These are phyloP conservation scores for Ceratobasidium papillatum DNA, from an alignment of 1,284 basidiomycete species.

Conservation along the genomic window DNA sequence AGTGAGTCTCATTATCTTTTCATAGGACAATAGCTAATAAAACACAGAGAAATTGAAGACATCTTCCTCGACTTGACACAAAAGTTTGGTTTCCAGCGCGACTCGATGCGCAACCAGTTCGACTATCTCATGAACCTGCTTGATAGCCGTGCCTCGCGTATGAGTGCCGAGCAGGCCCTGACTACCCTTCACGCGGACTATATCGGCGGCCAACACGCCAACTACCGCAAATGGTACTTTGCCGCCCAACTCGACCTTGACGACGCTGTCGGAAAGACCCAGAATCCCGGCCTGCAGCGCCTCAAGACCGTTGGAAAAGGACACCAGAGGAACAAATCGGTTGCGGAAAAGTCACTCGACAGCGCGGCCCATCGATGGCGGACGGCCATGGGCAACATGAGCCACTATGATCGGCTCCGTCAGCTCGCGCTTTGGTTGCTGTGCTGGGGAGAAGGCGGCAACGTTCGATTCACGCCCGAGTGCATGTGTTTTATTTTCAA, in stretches of 20 bases:
- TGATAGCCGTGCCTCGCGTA: conserved; percentile 95
- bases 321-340: conserved; percentile 62
- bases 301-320: conserved; percentile 76
- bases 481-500: conserved; percentile 99
- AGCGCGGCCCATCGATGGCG: conserved; percentile 93
- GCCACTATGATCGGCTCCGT: conserved; percentile 94
- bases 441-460: conserved; percentile 98
- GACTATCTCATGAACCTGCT: conserved; percentile 99
- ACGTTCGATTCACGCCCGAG: conserved; percentile 97
- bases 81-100: conserved; percentile 98
- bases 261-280: conserved; percentile 92
- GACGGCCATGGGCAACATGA: conserved; percentile 99
- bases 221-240: conserved; percentile 99
- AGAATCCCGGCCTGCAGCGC: conserved; percentile 89
- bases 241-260: conserved; percentile 99
- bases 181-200: conserved; percentile 98
- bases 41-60: conserved; percentile 88
- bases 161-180: conserved; percentile 95
- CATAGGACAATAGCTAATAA: conserved; percentile 45
- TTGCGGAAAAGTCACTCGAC: conserved; percentile 83
- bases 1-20: conserved; percentile 52
- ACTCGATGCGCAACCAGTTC: conserved; percentile 94
- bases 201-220: conserved; percentile 96
- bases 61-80: conserved; percentile 97
- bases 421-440: conserved; percentile 97